Base-by-base conservation (phyloP, 306 rosid genomes). In the Vachellia pachyceras region DNA sequence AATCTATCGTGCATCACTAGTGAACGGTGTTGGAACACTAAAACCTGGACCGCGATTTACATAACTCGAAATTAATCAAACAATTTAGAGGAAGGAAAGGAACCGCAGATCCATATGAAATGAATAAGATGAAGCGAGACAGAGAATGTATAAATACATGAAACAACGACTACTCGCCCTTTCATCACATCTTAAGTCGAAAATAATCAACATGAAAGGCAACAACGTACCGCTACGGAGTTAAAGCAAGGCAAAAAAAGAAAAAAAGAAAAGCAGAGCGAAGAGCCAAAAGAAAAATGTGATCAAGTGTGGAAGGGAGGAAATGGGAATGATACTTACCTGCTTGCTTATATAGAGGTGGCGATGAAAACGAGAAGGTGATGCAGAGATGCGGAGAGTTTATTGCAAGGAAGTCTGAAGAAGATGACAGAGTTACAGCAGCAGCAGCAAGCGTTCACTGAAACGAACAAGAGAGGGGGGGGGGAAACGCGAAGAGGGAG, bases 291-390 rank as follows among this genome's bases (percentile, higher is more conserved):
- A 44, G 58, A 42, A 3, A 77, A 63, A 73, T 20, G 68, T 6
- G 80, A 81, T 11, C 15, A 29, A 22, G 39, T 11, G 23, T 22
- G 76, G 63, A n/a, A 47, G 22, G 52, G 65, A 37, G 68, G 6
- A 29, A 72, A 20, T 1, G 64, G 7, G 20, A 35, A 69, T 7
- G 65, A 20, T 5, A 37, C 1, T 10, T 35, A 75, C 83, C 73
- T 40, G 76, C 67, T 60, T 40, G 76, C 67, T 60, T 73, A 77
- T 77, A 81, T 39, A 79, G 6, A 15, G 15, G 69, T 15, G 66
- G 55, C 80, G 89, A 77, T 50, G 69, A 77, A 80, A 83, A 86
- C 84, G 81, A 80, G 86, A 68, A 12, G 39, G 39, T 10, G 76
- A 39, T 75, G 79, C 1, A n/a, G 47, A 44, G 22, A 44, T 22